Evolutionary conservation across 1,139 yeast genomes (phyloP).

Genomic region (Saccharomycopsis hybrid): DNA sequence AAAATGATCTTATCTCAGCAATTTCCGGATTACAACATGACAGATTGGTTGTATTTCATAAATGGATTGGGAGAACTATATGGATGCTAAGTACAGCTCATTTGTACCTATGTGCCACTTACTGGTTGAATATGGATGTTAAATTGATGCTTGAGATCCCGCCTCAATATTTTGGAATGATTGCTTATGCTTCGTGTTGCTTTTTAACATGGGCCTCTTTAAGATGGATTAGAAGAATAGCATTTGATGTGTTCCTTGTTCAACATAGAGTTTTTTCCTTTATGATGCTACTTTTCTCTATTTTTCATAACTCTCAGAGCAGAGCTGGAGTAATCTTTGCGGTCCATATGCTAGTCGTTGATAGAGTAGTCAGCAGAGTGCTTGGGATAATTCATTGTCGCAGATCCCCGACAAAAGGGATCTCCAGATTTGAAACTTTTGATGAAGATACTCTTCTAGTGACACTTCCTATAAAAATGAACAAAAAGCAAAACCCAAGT

Average conservation of each 20-base stretch:
- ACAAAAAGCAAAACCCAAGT: constrained; percentile 18
- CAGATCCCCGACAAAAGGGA: constrained; percentile 37
- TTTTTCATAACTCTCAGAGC: constrained; percentile 37
- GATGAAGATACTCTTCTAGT: constrained; percentile 40
- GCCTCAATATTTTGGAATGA: constrained; percentile 46
- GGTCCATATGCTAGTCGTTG: constrained; percentile 42
- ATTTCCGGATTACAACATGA: constrained; percentile 41
- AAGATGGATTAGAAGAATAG: constrained; percentile 34
- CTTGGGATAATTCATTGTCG: constrained; percentile 32
- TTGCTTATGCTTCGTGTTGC: constrained; percentile 36
- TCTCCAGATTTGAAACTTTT: constrained; percentile 35
- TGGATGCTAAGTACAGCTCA: constrained; percentile 38
- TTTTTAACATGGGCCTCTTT: constrained; percentile 36
- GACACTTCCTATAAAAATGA: constrained; percentile 30
- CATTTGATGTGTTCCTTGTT: constrained; percentile 40
- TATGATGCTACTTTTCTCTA: constrained; percentile 39
- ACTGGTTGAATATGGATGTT: constrained; percentile 39
- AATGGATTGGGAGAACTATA: constrained; percentile 40
- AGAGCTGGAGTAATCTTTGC: constrained; percentile 36
- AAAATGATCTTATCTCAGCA: constrained; percentile 37
- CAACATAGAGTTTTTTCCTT: constrained; percentile 40
- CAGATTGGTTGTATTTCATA: constrained; percentile 35
- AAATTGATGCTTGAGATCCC: constrained; percentile 40
- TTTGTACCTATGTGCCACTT: constrained; percentile 31
- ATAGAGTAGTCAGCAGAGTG: constrained; percentile 34